These are phyloP conservation scores for Lactarius trivialis DNA, from an alignment of 768 basidiomycete species.

Conservation along the genomic window DNA sequence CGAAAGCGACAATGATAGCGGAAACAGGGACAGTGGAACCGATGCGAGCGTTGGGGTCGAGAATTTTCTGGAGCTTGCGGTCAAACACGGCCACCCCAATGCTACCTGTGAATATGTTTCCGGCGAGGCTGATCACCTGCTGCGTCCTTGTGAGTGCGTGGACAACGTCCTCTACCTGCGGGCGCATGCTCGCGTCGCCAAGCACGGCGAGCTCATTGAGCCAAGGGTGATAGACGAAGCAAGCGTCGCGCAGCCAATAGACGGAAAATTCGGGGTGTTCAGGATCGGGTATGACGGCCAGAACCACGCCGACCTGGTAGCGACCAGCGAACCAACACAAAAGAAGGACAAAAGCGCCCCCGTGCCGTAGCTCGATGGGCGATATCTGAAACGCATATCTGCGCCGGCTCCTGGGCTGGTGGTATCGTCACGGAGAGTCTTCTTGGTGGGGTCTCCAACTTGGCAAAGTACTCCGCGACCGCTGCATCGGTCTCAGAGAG, in stretches of 20 bases:
- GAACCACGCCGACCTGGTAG: slow-evolving; percentile 5
- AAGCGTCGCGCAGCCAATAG: slow-evolving; percentile 12
- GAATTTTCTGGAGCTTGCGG: not conserved
- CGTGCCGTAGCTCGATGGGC: not conserved
- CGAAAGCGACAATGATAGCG: too few species aligned
- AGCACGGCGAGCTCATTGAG: slow-evolving; percentile 17
- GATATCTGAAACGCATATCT: slow-evolving; percentile 4
- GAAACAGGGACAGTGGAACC: too few species aligned
- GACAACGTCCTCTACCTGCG: slow-evolving; percentile 12
- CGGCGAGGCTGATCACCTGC: slow-evolving; percentile 17
- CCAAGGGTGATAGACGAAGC: slow-evolving; percentile 16
- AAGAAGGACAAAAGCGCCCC: not conserved
- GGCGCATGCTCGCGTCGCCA: slow-evolving; percentile 6
- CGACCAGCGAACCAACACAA: not conserved
- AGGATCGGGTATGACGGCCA: not conserved
- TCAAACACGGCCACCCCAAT: slow-evolving; percentile 17
- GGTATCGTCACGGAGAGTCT: slow-evolving; percentile 6
- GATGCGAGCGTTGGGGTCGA: slow-evolving; percentile 11
- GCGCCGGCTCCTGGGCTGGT: slow-evolving; percentile 18
- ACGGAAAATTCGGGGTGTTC: slow-evolving; percentile 10
- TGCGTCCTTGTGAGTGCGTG: slow-evolving; percentile 12
- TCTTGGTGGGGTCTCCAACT: slow-evolving; percentile 5
- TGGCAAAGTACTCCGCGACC: slow-evolving; percentile 12
- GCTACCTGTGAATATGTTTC: slow-evolving; percentile 19
- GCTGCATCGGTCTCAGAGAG: slow-evolving; percentile 1